Conservation (phyloP, 202 grass and related monocot genomes). For the Carex sylvatica region DNA sequence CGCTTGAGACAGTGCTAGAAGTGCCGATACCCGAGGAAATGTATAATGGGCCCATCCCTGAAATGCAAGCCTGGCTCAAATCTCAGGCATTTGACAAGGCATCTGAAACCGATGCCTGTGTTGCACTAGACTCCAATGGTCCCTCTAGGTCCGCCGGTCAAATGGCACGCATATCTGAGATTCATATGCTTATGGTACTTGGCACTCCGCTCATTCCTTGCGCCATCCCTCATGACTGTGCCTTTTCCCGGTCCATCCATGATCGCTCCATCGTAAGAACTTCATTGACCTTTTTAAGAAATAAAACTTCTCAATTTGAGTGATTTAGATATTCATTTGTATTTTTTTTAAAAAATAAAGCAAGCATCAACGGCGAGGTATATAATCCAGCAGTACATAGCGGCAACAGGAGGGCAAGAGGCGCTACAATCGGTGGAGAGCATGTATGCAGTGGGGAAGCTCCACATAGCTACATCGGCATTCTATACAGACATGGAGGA, state of each 20-base stretch:
- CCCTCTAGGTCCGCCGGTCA: conserved; percentile 1
- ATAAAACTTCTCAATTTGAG: not conserved
- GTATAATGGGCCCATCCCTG: conserved; percentile 50
- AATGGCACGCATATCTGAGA: conserved; percentile 42
- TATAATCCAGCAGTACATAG: conserved; percentile 80
- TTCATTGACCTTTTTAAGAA: not conserved
- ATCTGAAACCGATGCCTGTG: conserved; percentile 31
- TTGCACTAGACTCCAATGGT: not conserved
- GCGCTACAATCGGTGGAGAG: conserved; percentile 49
- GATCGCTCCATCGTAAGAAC: conserved; percentile 74
- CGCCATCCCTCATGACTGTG: conserved; percentile 68
- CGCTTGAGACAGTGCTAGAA: conserved; percentile 91
- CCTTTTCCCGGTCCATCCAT: conserved; percentile 81
- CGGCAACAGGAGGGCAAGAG: conserved; percentile 63
- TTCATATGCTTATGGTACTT: conserved; percentile 91
- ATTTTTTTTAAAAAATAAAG: conserved; percentile 26
- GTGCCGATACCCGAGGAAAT: conserved; percentile 98
- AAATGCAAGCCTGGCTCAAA: conserved; percentile 85
- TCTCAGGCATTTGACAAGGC: conserved; percentile 78
- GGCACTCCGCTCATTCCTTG: conserved; percentile 80
- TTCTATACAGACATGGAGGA: conserved; percentile 36
- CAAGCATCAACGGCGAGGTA: conserved; percentile 70
- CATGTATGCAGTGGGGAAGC: conserved; percentile 64
- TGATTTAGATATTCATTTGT: not conserved
- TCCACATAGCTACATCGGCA: conserved; percentile 55